Percentiles rank a stretch among this genome's conserved stretches.
These are phyloP conservation scores for Anthoceros angustus DNA, from an alignment of 225 moss, liverwort and hornwort species.

Conservation along the genomic window DNA sequence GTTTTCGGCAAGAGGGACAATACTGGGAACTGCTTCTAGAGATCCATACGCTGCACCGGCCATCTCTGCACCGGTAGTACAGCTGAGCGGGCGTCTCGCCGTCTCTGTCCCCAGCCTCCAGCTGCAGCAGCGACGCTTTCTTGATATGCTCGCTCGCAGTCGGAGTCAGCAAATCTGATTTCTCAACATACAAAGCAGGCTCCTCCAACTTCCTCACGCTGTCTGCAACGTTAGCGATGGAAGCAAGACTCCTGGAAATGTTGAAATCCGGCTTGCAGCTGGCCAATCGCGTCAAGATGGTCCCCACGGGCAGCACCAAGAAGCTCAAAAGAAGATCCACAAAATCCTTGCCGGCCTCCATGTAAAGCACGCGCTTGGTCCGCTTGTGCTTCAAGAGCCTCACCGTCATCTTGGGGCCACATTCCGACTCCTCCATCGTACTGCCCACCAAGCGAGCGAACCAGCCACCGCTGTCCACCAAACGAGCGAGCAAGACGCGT, in stretches of 20 bases:
- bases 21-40: not conserved
- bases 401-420: not conserved
- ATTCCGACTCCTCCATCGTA: not conserved
- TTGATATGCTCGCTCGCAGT: not conserved
- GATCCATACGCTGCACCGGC: not conserved
- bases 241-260: too few relatives aligned
- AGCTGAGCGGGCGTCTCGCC: too few relatives aligned
- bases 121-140: not conserved
- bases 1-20: not conserved
- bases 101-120: too few relatives aligned
- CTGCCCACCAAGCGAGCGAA: not conserved
- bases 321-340: not conserved
- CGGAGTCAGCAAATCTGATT: not conserved
- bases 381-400: not conserved
- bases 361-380: conserved; percentile 3
- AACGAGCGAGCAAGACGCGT: too few relatives aligned
- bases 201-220: not conserved
- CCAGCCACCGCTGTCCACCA: not conserved
- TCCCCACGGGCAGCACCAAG: not conserved
- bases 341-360: not conserved
- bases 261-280: not conserved
- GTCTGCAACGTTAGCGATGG: not conserved
- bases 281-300: not conserved
- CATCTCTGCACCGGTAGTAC: too few relatives aligned
- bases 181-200: not conserved